Percentiles rank a stretch among this genome's conserved stretches.
Evolutionary conservation across 345 rosid genomes (phyloP).

Genomic region (Melaleuca alternifolia): DNA sequence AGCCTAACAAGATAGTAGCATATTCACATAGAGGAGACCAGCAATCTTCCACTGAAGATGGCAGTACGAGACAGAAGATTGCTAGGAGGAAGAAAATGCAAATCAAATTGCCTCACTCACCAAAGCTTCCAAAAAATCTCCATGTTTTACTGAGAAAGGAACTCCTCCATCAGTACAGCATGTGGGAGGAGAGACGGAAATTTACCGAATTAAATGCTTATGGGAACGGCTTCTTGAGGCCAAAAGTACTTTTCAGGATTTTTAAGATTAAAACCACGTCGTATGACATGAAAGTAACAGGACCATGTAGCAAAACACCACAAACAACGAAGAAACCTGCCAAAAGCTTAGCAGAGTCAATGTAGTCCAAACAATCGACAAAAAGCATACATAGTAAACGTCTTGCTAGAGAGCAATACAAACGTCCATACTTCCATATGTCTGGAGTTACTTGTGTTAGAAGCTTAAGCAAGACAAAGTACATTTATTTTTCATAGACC

Average conservation of each 20-base stretch:
- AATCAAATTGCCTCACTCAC: not conserved
- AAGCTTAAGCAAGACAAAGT: no score
- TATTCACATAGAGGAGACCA: not conserved
- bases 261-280: constrained; percentile 19
- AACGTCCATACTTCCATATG: no score
- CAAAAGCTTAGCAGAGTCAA: constrained; percentile 34
- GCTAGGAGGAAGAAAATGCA: not conserved
- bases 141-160: no score
- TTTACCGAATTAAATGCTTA: constrained; percentile 9
- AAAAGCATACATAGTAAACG: no score
- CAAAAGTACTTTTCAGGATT: constrained; percentile 11
- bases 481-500: no score
- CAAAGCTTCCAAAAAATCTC: not conserved
- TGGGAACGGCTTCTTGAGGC: constrained; percentile 6
- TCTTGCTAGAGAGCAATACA: no score
- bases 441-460: no score
- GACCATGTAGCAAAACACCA: constrained; percentile 30
- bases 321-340: constrained; percentile 34
- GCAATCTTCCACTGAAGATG: not conserved
- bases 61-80: not conserved
- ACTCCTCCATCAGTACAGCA: not conserved
- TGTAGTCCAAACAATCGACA: not conserved
- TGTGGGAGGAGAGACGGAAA: not conserved
- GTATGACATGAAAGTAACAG: constrained; percentile 34
- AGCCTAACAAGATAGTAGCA: not conserved